Conservation (phyloP, 257 asterid genomes). For the Solanum ahanhuiri region DNA sequence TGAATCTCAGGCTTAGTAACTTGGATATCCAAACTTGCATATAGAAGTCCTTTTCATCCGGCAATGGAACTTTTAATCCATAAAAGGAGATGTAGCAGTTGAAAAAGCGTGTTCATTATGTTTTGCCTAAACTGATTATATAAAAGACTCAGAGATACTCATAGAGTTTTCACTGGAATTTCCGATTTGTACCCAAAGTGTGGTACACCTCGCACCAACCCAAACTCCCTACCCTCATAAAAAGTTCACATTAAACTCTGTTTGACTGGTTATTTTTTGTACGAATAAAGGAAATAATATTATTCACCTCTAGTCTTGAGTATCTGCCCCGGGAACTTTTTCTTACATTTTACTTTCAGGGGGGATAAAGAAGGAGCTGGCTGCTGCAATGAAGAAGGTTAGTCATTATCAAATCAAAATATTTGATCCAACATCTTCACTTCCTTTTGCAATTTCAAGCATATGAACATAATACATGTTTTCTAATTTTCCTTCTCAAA, state of each 20-base stretch:
- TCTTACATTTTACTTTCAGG: slow-evolving; percentile 24
- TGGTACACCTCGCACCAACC: neutral
- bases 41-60: neutral
- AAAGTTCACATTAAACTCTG: neutral
- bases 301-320: neutral
- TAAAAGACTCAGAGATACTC: neutral
- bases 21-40: neutral
- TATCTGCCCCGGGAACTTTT: neutral
- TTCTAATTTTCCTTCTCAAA: neutral
- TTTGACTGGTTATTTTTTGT: neutral
- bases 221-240: neutral
- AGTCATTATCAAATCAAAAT: slow-evolving; percentile 10
- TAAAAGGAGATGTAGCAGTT: neutral
- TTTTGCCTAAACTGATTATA: neutral
- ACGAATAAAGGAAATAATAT: neutral
- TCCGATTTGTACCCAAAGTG: neutral
- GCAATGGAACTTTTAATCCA: neutral
- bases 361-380: slow-evolving; percentile 62
- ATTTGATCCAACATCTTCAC: neutral
- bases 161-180: neutral
- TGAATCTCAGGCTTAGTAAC: neutral
- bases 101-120: neutral
- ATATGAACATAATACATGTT: neutral
- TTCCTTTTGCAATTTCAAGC: neutral
- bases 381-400: slow-evolving; percentile 61